Conservation (phyloP, 306 rosid species). For the Castanea sativa region DNA sequence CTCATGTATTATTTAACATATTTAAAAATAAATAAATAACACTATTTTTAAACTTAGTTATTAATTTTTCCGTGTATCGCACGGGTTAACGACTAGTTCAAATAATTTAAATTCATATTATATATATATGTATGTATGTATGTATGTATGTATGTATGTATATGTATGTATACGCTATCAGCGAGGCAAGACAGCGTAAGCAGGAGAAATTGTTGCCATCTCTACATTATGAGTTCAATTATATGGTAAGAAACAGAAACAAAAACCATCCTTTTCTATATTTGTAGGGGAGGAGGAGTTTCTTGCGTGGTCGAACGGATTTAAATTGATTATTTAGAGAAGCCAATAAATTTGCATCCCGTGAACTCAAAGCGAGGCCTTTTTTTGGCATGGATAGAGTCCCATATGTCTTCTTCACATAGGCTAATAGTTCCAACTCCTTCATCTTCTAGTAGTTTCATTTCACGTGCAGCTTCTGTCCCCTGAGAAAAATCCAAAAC, state of each 20-base stretch:
- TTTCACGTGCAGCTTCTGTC: conserved; percentile 2
- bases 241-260: not conserved
- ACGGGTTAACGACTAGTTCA: no score
- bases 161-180: no score
- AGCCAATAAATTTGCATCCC: not conserved
- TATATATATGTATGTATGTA: no score
- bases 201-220: no score
- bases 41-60: no score
- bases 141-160: no score
- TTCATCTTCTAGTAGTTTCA: not conserved
- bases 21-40: no score
- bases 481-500: not conserved
- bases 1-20: no score
- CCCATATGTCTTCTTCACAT: not conserved
- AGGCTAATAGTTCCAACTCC: not conserved
- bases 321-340: not conserved
- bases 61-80: no score
- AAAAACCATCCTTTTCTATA: not conserved
- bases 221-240: not conserved
- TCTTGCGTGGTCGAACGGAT: not conserved
- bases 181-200: no score
- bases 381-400: not conserved
- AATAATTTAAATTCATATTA: no score
- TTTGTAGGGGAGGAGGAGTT: not conserved
- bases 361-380: not conserved